Conservation (phyloP, 495 filamentous ascomycete genomes). For the Annulohypoxylon nitens region DNA sequence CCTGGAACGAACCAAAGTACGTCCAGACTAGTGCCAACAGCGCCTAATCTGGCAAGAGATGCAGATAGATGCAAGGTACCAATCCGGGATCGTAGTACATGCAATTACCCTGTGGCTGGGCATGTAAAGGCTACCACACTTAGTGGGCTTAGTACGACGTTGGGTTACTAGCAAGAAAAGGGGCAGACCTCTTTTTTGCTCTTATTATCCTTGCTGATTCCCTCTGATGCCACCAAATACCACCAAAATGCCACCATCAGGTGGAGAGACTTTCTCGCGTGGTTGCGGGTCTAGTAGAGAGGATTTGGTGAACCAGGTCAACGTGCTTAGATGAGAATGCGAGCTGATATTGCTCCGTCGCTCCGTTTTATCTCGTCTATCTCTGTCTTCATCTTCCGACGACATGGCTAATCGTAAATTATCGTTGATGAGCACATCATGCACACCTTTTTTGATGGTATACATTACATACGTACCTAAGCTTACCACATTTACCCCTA, state of each 20-base stretch:
- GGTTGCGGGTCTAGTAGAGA: conserved; percentile 41
- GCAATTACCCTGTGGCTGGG: conserved; percentile 45
- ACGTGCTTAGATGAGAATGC: conserved; percentile 6
- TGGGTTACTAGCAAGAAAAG: conserved; percentile 38
- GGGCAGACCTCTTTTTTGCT: conserved; percentile 27
- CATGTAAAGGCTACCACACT: conserved; percentile 41
- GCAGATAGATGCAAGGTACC: conserved; percentile 36
- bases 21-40: conserved; percentile 12
- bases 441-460: not conserved
- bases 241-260: conserved; percentile 14
- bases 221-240: conserved; percentile 20
- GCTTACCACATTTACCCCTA: not conserved
- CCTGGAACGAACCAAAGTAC: conserved; percentile 35
- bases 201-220: conserved; percentile 33
- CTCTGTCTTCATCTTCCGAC: conserved; percentile 9
- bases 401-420: conserved; percentile 3
- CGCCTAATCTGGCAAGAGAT: conserved; percentile 20
- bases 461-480: not conserved
- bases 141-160: conserved; percentile 40
- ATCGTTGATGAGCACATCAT: not conserved
- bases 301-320: conserved; percentile 8
- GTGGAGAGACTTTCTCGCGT: conserved; percentile 44
- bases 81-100: conserved; percentile 31
- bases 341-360: conserved; percentile 8
- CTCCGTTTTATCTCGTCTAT: conserved; percentile 9